A percentile compares a stretch with the other conserved stretches of the same genome.
These are phyloP conservation scores for Senna siamea DNA, from an alignment of 306 rosid genomes.

Conservation along the genomic window DNA sequence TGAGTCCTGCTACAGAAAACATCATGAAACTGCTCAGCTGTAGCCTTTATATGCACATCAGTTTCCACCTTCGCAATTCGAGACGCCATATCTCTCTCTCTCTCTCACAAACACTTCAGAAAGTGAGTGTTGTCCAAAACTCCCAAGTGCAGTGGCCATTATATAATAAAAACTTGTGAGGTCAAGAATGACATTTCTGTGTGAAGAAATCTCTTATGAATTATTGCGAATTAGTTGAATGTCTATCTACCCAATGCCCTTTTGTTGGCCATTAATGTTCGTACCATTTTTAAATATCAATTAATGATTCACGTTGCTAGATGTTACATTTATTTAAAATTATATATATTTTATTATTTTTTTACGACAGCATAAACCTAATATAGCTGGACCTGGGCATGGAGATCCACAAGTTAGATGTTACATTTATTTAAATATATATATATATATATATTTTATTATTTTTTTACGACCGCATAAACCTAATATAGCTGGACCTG, in stretches of 20 bases:
- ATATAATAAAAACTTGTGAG: background rate
- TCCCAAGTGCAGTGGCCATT: background rate
- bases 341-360: too few species aligned
- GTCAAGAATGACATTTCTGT: background rate
- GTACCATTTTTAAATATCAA: too few species aligned
- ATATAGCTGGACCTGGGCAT: too few species aligned
- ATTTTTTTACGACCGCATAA: too few species aligned
- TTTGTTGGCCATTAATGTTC: background rate
- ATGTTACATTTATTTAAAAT: too few species aligned
- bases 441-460: too few species aligned
- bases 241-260: background rate
- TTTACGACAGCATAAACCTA: too few species aligned
- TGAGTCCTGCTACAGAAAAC: conserved; percentile 30
- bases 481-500: too few species aligned
- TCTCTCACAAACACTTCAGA: background rate
- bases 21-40: conserved; percentile 27
- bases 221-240: background rate
- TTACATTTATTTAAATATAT: too few species aligned
- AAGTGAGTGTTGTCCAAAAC: background rate
- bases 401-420: too few species aligned
- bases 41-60: conserved; percentile 21
- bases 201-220: background rate
- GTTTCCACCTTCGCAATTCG: conserved; percentile 18
- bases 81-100: conserved; percentile 9
- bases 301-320: too few species aligned